These are phyloP conservation scores for Macroventuria anomochaeta DNA, from an alignment of 2,329 filamentous ascomycete species.

Conservation along the genomic window DNA sequence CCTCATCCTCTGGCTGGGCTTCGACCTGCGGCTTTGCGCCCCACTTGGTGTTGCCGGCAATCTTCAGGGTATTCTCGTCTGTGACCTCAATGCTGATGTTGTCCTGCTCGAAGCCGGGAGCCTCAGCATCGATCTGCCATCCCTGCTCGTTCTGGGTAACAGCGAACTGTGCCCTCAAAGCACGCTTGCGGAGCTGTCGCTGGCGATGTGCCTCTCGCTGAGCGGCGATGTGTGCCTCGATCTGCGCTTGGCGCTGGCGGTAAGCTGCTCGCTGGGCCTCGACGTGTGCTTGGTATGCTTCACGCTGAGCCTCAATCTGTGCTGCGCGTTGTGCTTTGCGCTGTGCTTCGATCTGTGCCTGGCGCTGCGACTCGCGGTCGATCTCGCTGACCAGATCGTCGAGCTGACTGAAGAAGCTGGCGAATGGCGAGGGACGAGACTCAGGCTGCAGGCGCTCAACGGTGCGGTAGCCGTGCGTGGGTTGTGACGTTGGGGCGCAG, in stretches of 20 bases:
- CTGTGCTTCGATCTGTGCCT: slow-evolving; percentile 32
- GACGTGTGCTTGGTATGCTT: slow-evolving; percentile 34
- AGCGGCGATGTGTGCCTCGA: slow-evolving; percentile 35
- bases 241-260: slow-evolving; percentile 26
- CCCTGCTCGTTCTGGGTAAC: slow-evolving; percentile 39
- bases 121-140: slow-evolving; percentile 42
- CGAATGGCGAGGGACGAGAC: slow-evolving; percentile 34
- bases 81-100: slow-evolving; percentile 45
- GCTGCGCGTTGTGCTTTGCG: slow-evolving; percentile 26
- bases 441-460: slow-evolving; percentile 11
- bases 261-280: slow-evolving; percentile 30
- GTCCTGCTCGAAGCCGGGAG: slow-evolving; percentile 44
- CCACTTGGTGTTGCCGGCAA: slow-evolving; percentile 41
- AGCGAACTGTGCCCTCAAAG: slow-evolving; percentile 39
- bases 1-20: slow-evolving; percentile 10
- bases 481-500: slow-evolving; percentile 31
- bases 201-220: slow-evolving; percentile 38
- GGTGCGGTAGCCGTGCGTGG: slow-evolving; percentile 28
- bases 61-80: slow-evolving; percentile 43
- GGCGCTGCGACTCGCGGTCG: slow-evolving; percentile 36
- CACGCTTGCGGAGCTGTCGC: slow-evolving; percentile 41
- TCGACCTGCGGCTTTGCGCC: slow-evolving; percentile 20
- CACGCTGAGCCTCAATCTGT: slow-evolving; percentile 31
- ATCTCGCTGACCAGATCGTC: slow-evolving; percentile 43
- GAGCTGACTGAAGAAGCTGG: slow-evolving; percentile 43